Conservation (phyloP, 306 rosid species). For the Casuarina glauca region DNA sequence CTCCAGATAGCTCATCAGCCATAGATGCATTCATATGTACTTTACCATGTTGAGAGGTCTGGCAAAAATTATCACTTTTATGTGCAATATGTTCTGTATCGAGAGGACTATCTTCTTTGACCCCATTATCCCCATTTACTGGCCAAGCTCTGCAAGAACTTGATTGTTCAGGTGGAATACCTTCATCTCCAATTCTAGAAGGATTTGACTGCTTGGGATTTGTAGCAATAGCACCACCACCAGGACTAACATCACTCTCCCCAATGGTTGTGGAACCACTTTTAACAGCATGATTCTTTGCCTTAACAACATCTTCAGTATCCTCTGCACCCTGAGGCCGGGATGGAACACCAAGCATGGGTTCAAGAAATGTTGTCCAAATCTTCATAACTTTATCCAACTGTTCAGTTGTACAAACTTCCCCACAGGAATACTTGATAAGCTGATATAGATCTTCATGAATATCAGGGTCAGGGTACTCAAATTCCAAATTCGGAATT, state of each 20-base stretch:
- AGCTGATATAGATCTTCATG: constrained; percentile 97
- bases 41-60: constrained; percentile 48
- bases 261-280: constrained; percentile 49
- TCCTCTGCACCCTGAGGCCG: constrained; percentile 89
- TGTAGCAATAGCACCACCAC: constrained; percentile 46
- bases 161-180: constrained; percentile 72
- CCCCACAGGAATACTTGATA: constrained; percentile 90
- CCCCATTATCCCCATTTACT: constrained; percentile 59
- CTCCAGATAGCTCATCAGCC: constrained; percentile 68
- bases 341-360: constrained; percentile 84
- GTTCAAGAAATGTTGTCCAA: constrained; percentile 95
- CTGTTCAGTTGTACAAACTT: constrained; percentile 88
- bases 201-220: constrained; percentile 57
- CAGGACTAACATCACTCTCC: constrained; percentile 75
- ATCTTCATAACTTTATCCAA: constrained; percentile 94
- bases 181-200: constrained; percentile 68
- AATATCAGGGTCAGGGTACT: constrained; percentile 76
- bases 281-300: constrained; percentile 51
- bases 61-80: constrained; percentile 53
- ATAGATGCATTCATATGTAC: constrained; percentile 42
- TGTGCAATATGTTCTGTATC: constrained; percentile 48
- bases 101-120: constrained; percentile 59
- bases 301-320: constrained; percentile 83
- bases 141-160: constrained; percentile 73
- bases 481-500: constrained; percentile 86